A percentile compares a stretch with the other conserved stretches of the same genome.
phyloP scores from a whole-genome alignment of 768 basidiomycete species.

The Mycena leptocephala region DNA sequence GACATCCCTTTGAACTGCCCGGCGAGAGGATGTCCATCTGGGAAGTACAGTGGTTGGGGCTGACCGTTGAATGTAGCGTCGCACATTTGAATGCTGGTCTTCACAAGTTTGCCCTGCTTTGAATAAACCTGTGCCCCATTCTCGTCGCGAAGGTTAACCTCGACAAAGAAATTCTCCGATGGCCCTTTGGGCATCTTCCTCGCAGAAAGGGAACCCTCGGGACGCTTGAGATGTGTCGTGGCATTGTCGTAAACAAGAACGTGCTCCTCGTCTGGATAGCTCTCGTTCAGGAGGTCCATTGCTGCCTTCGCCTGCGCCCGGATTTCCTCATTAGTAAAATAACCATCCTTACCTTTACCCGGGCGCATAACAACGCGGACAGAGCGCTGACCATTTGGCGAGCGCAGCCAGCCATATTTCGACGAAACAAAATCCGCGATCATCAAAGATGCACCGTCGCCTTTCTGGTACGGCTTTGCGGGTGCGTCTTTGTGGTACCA shows the following conservation, averaged over 20 bases:
- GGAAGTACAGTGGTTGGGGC: slow-evolving; percentile 1
- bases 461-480: slow-evolving; percentile 47
- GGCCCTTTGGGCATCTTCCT: not conserved
- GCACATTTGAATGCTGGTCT: not conserved
- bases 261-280: not conserved
- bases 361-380: slow-evolving; percentile 41
- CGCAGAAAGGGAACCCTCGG: not conserved
- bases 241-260: slow-evolving; percentile 3
- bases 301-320: slow-evolving; percentile 3
- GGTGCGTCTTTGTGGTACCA: slow-evolving; percentile 44
- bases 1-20: slow-evolving; percentile 9
- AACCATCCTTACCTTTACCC: slow-evolving; percentile 44
- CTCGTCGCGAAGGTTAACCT: not conserved
- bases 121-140: not conserved
- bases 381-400: slow-evolving; percentile 36
- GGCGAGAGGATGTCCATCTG: not conserved
- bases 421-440: slow-evolving; percentile 54
- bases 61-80: not conserved
- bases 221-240: not conserved
- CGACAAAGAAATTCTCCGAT: not conserved
- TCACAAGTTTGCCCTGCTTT: not conserved
- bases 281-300: slow-evolving; percentile 1
- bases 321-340: slow-evolving; percentile 40
- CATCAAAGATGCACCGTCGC: slow-evolving; percentile 52
- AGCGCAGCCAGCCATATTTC: slow-evolving; percentile 48